phyloP scores from a whole-genome alignment of 2,329 filamentous ascomycete genomes.

The Calonectria crousiana region DNA sequence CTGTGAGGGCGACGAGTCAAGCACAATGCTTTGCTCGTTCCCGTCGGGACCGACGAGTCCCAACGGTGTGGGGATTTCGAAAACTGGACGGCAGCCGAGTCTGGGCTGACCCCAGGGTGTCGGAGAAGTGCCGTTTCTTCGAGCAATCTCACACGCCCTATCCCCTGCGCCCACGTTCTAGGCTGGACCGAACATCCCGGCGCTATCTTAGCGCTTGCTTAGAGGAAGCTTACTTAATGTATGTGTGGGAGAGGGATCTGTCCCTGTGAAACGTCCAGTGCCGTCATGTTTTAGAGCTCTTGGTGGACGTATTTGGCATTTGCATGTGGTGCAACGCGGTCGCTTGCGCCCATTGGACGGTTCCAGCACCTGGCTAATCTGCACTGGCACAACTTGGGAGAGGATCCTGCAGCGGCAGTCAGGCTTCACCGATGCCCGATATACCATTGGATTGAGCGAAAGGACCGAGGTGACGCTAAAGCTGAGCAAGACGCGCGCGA shows the following conservation, averaged over 20 bases:
- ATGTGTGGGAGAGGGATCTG: not conserved
- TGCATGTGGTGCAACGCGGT: not conserved
- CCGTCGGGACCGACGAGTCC: constrained; percentile 44
- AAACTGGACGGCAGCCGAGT: constrained; percentile 17
- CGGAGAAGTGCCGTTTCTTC: constrained; percentile 10
- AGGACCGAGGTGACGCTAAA: constrained; percentile 11
- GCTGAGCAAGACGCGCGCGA: constrained; percentile 17
- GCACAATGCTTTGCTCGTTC: constrained; percentile 34
- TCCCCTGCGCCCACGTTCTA: constrained; percentile 42
- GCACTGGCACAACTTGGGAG: not conserved
- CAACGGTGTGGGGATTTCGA: constrained; percentile 41
- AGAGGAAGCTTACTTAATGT: constrained; percentile 32
- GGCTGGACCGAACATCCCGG: constrained; percentile 39
- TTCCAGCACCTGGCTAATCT: not conserved
- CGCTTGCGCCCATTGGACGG: not conserved
- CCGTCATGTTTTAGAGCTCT: not conserved
- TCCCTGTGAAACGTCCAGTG: constrained; percentile 9
- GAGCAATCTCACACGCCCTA: constrained; percentile 16
- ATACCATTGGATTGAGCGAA: not conserved
- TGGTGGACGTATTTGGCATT: not conserved
- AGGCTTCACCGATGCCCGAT: not conserved
- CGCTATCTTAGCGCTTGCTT: constrained; percentile 31
- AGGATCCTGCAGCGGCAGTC: not conserved
- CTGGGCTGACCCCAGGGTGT: constrained; percentile 28
- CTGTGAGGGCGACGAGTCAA: constrained; percentile 37